phyloP scores from a whole-genome alignment of 148 eudicot species.

The Mesembryanthemum crystallinum region DNA sequence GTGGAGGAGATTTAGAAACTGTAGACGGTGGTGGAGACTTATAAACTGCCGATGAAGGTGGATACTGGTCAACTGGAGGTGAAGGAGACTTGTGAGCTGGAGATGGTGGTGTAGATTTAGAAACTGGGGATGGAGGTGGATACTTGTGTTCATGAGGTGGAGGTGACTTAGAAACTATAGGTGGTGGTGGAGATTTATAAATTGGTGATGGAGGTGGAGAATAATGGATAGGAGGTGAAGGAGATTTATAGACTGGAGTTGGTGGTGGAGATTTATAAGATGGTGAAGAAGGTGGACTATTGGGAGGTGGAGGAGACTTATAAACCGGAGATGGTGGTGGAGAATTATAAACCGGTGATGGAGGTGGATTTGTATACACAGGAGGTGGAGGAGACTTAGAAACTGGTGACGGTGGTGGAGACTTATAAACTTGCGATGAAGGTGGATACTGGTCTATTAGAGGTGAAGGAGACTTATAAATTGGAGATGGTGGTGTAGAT shows the following conservation, averaged over 20 bases:
- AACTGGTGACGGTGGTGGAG: too few species aligned
- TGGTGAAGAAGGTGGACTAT: too few species aligned
- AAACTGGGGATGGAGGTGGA: too few species aligned
- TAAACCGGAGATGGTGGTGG: conserved; percentile 22
- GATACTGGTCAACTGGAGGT: not conserved
- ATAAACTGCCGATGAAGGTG: not conserved
- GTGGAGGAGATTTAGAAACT: too few species aligned
- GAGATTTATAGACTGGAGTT: too few species aligned
- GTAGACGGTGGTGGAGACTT: too few species aligned
- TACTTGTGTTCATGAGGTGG: too few species aligned
- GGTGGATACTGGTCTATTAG: not conserved
- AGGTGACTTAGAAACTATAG: conserved; percentile 13
- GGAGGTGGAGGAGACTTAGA: conserved; percentile 21
- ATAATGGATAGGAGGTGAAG: not conserved
- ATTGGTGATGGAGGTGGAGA: not conserved
- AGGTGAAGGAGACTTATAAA: conserved; percentile 21
- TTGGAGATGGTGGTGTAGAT: conserved; percentile 23
- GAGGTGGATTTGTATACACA: too few species aligned
- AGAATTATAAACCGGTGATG: conserved; percentile 17
- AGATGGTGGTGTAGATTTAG: conserved; percentile 20
- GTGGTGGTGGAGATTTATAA: too few species aligned
- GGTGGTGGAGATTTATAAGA: too few species aligned
- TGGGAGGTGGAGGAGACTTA: too few species aligned
- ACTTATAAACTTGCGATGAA: not conserved
- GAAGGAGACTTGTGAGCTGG: conserved; percentile 22